Base-by-base conservation (phyloP, 2,329 filamentous ascomycete genomes). In the Zasmidium angulare region DNA sequence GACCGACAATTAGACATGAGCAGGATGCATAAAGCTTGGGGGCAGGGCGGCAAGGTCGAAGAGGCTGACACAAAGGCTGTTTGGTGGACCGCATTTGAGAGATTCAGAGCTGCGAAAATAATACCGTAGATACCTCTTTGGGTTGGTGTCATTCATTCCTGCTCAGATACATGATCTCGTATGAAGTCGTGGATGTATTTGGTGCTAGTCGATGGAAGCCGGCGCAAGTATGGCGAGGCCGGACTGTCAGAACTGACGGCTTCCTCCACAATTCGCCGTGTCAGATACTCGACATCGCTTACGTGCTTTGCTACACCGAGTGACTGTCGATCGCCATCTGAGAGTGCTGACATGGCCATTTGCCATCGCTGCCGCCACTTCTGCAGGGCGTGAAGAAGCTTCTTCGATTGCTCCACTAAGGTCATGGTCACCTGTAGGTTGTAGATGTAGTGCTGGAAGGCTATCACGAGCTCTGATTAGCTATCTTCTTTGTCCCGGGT, bases 1-100 rank as follows among this genome's bases (percentile, higher is more conserved):
- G 78, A 80, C 62, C 69, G 78, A 29, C 75, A 79, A 46, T 76
- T 76, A 60, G 78, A 80, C 65, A 75, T 80, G 72, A 74, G 59
- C 19, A 76, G 76, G 67, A 71, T 75, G 69, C 76, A 79, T 63
- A 69, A 67, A 24, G 72, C 70, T 46, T 29, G 75, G 78, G 26
- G 47, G 24, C 11, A 54, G 22, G 65, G 55, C 20, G 57, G 56
- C 2, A 58, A 61, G 47, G 54, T 47, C 24, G 63, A 66, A 40
- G 61, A 66, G 46, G 46, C 52, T 12, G 59, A 62, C 62, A 22
- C 74, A 11, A 63, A 65, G 49, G 46, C 73, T 55, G 67, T 76
- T 2, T 81, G 78, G 76, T 73, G 77, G 22, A 66, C 62, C 14
- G 74, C 77, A n/a, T 80, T 79, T 70, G 77, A 78, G 54, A 66